Evolutionary conservation across 208 protist species (phyloP).

Genomic region (Zelonia costaricensis): DNA sequence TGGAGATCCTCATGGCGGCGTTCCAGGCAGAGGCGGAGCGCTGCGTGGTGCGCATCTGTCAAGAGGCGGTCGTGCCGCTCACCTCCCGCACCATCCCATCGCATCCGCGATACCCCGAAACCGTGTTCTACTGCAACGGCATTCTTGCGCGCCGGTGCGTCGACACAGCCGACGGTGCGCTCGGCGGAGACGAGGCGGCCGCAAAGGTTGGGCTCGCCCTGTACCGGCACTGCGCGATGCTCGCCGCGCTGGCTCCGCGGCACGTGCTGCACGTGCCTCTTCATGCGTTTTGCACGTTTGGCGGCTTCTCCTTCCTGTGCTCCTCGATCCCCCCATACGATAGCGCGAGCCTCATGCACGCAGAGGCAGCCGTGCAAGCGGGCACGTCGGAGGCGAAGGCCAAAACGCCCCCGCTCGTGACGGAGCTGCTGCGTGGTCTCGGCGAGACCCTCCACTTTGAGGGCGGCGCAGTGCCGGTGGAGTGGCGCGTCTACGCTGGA

Average conservation of each 20-base stretch:
- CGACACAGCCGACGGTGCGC: slow-evolving; percentile 44
- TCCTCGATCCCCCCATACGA: slow-evolving; percentile 61
- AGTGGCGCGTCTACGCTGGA: slow-evolving; percentile 27
- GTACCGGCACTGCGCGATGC: slow-evolving; percentile 29
- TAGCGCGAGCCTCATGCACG: slow-evolving; percentile 6
- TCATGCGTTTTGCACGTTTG: slow-evolving; percentile 51
- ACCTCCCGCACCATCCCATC: slow-evolving; percentile 23
- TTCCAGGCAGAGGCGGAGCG: slow-evolving; percentile 40
- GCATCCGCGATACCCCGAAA: slow-evolving; percentile 18
- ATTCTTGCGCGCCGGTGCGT: slow-evolving; percentile 54
- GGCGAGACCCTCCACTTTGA: slow-evolving; percentile 37
- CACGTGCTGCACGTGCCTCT: slow-evolving; percentile 60
- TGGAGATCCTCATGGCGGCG: neutral
- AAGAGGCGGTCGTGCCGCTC: slow-evolving; percentile 37
- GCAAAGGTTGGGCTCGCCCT: slow-evolving; percentile 28
- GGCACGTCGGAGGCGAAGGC: no score
- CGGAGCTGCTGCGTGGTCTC: slow-evolving; percentile 32
- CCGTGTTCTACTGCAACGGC: slow-evolving; percentile 39
- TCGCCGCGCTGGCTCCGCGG: slow-evolving; percentile 44
- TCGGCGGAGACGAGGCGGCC: slow-evolving; percentile 47
- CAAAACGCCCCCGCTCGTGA: slow-evolving; percentile 18
- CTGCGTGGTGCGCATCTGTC: slow-evolving; percentile 32
- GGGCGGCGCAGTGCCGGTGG: slow-evolving; percentile 28
- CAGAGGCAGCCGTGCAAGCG: no score
- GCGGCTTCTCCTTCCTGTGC: slow-evolving; percentile 54